Percentiles rank a stretch among this genome's conserved stretches.
Evolutionary conservation across 768 basidiomycete species (phyloP).

Genomic region (Lentinula sp.): DNA sequence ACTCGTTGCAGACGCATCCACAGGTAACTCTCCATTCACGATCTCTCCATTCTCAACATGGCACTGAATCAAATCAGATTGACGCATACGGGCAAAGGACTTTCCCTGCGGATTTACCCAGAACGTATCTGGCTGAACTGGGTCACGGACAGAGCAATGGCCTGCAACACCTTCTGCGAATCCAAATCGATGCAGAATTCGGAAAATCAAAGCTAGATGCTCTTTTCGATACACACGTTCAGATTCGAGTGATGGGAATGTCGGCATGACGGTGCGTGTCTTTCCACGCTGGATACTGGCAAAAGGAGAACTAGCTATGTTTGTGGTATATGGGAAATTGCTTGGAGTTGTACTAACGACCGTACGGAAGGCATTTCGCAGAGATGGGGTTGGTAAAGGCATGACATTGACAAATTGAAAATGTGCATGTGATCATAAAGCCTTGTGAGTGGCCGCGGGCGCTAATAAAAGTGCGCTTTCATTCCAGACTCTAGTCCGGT

Average conservation of each 20-base stretch:
- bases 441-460: no score
- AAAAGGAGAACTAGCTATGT: neutral
- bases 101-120: conserved; percentile 38
- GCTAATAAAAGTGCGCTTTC: no score
- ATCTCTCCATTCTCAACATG: conserved; percentile 2
- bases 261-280: conserved; percentile 21
- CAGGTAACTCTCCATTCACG: neutral
- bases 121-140: conserved; percentile 33
- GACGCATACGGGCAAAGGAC: conserved; percentile 4
- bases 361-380: neutral
- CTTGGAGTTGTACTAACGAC: neutral
- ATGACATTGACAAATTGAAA: neutral
- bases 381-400: neutral
- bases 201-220: conserved; percentile 38
- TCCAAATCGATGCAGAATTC: conserved; percentile 32
- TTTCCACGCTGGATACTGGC: neutral
- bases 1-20: neutral
- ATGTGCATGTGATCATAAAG: no score
- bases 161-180: conserved; percentile 36
- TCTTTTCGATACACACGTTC: conserved; percentile 38
- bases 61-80: conserved; percentile 3
- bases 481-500: no score
- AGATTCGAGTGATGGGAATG: conserved; percentile 26
- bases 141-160: conserved; percentile 45
- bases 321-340: neutral